Conservation (phyloP, 208 protist species). For the Leishmania tropica region DNA sequence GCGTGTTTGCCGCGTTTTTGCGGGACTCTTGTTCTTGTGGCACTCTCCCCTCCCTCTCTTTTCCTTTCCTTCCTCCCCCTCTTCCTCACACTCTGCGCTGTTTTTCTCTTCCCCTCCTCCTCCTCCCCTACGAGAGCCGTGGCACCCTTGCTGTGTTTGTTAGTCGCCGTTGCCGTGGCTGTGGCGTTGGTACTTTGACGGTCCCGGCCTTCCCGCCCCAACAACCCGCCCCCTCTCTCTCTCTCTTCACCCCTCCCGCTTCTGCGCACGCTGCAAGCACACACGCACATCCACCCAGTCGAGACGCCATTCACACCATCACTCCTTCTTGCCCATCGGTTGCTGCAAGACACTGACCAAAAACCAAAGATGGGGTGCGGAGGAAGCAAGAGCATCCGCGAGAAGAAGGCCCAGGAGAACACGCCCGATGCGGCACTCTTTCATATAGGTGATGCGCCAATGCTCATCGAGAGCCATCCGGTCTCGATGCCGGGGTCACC, state of each 20-base stretch:
- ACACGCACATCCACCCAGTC: neutral
- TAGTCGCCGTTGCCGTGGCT: neutral
- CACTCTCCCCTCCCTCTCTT: neutral
- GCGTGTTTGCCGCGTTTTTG: neutral
- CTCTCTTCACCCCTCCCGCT: neutral
- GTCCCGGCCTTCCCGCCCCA: neutral
- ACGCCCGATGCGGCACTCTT: neutral
- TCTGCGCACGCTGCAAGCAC: neutral
- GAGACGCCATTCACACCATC: neutral
- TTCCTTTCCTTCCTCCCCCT: neutral
- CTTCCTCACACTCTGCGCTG: neutral
- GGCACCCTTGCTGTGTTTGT: neutral
- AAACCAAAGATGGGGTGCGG: conserved; percentile 39
- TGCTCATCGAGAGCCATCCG: neutral
- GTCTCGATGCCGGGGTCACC: neutral
- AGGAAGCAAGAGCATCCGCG: conserved; percentile 33
- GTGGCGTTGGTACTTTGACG: neutral
- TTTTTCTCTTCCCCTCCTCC: neutral
- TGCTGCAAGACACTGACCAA: neutral
- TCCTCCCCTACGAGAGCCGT: neutral
- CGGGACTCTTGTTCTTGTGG: neutral
- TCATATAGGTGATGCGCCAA: neutral
- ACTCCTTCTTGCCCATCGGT: neutral
- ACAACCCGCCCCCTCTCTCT: neutral
- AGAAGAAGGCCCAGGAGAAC: neutral